Percentiles rank a stretch among this genome's conserved stretches.
phyloP scores from a whole-genome alignment of 176 grass and related monocot genomes.

The Carex cristatella region DNA sequence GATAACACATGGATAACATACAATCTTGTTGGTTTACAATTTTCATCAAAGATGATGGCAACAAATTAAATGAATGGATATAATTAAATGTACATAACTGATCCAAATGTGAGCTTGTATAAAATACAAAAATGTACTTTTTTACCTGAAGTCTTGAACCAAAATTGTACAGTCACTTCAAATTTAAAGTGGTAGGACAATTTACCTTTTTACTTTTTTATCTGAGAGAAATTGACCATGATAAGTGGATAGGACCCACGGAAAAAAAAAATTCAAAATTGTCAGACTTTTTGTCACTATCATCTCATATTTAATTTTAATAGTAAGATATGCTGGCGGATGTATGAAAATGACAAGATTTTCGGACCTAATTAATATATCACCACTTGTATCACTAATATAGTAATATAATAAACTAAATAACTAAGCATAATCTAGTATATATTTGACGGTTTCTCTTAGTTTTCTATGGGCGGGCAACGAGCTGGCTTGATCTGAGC shows the following conservation, averaged over 20 bases:
- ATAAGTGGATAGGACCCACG: background rate
- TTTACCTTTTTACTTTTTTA: too few species aligned
- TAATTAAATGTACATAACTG: too few species aligned
- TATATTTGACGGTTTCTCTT: background rate
- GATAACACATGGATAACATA: too few species aligned
- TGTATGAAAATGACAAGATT: background rate
- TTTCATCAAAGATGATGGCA: too few species aligned
- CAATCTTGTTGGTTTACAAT: too few species aligned
- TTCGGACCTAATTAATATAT: background rate
- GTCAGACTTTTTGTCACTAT: background rate
- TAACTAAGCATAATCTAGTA: background rate
- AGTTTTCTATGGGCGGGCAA: background rate
- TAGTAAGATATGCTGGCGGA: background rate
- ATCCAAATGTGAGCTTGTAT: too few species aligned
- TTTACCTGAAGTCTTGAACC: too few species aligned
- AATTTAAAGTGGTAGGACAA: too few species aligned
- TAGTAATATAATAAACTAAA: background rate
- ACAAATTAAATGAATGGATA: too few species aligned
- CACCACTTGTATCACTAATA: background rate
- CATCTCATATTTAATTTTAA: background rate
- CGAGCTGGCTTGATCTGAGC: too few species aligned
- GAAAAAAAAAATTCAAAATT: background rate
- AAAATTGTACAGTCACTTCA: too few species aligned
- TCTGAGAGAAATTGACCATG: background rate
- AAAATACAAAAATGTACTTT: too few species aligned